Conservation (phyloP, 352 stramenopile species). For the Phytophthora fragariaefolia region DNA sequence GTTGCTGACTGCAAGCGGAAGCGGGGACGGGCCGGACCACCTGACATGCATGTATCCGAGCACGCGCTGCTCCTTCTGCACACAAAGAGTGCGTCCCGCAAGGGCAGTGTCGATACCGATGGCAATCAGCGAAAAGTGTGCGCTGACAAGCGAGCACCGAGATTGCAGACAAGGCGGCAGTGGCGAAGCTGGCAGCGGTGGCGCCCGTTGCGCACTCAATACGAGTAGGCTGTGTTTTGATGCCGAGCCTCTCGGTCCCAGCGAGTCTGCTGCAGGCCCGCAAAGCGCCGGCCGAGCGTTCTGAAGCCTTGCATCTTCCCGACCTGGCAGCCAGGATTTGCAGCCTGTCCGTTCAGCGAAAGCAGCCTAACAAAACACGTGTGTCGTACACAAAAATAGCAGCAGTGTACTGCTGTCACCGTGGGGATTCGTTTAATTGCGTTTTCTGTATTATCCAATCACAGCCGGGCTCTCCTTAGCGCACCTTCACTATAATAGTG, state of each 20-base stretch:
- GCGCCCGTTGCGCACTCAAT: neutral
- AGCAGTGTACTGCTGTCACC: too few relatives aligned
- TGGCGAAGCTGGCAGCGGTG: neutral
- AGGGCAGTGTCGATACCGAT: conserved; percentile 2
- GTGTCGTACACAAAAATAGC: neutral
- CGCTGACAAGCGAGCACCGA: conserved; percentile 18
- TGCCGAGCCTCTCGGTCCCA: neutral
- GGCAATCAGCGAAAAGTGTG: neutral
- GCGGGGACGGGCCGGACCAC: conserved; percentile 13
- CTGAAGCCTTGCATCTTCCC: conserved; percentile 15
- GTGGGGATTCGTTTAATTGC: too few relatives aligned
- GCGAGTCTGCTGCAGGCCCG: neutral
- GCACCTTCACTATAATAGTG: too few relatives aligned
- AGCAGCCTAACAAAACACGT: neutral
- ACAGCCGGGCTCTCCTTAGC: too few relatives aligned
- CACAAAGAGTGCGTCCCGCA: conserved; percentile 10
- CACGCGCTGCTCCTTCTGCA: conserved; percentile 29
- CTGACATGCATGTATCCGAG: conserved; percentile 14
- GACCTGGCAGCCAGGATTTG: conserved; percentile 11
- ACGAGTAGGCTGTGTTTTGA: conserved; percentile 26
- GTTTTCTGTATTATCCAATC: too few relatives aligned
- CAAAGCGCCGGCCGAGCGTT: neutral
- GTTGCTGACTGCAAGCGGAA: conserved; percentile 14
- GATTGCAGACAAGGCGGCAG: conserved; percentile 33
- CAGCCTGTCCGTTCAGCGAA: neutral